phyloP scores from a whole-genome alignment of 2,329 filamentous ascomycete genomes.

The Bimuria novae-zelandiae region DNA sequence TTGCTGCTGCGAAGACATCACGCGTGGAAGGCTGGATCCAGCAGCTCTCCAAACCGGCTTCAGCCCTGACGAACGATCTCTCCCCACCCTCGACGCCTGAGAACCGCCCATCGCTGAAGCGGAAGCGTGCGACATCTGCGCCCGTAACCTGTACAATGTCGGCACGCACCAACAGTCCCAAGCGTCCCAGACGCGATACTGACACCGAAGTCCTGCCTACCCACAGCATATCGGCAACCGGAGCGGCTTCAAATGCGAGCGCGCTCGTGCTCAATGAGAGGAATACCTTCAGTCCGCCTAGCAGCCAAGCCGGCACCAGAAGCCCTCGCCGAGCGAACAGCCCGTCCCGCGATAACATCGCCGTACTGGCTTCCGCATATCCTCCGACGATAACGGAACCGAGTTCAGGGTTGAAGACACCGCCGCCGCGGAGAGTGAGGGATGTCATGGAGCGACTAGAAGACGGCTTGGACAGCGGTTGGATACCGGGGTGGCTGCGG shows the following conservation, averaged over 20 bases:
- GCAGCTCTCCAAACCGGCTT: slow-evolving; percentile 14
- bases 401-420: background rate
- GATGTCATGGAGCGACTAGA: slow-evolving; percentile 16
- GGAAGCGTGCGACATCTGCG: slow-evolving; percentile 13
- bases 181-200: slow-evolving; percentile 15
- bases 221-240: slow-evolving; percentile 15
- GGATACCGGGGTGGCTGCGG: slow-evolving; percentile 15
- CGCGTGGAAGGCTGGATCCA: slow-evolving; percentile 19
- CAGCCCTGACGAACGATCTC: slow-evolving; percentile 14
- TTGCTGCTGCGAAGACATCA: slow-evolving; percentile 19
- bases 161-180: slow-evolving; percentile 11
- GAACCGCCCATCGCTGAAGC: slow-evolving; percentile 16
- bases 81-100: slow-evolving; percentile 19
- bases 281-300: slow-evolving; percentile 17
- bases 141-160: slow-evolving; percentile 17
- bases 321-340: slow-evolving; percentile 12
- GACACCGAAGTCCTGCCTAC: slow-evolving; percentile 14
- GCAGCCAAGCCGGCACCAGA: slow-evolving; percentile 15
- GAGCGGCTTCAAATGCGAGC: slow-evolving; percentile 12
- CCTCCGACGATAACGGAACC: slow-evolving; percentile 2
- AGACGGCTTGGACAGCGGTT: slow-evolving; percentile 4
- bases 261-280: slow-evolving; percentile 17
- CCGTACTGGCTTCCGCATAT: background rate
- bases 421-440: slow-evolving; percentile 9
- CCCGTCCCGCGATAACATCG: slow-evolving; percentile 2